These are phyloP conservation scores for Pseudogymnoascus sp. DNA, from an alignment of 2,329 filamentous ascomycete species.

Conservation along the genomic window DNA sequence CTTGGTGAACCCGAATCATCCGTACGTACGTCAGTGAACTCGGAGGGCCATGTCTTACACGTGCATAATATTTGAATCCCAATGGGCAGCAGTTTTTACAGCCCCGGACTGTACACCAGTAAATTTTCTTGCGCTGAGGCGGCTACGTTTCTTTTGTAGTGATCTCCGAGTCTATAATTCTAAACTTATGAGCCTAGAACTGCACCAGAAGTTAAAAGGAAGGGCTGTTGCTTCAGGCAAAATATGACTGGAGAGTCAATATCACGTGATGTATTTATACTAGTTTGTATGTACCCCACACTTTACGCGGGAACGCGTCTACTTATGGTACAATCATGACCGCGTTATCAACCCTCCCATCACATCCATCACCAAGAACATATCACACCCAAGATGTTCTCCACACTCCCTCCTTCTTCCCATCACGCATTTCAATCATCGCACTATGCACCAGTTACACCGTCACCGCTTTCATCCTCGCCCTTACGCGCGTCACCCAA, in stretches of 20 bases:
- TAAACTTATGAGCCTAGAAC: not conserved
- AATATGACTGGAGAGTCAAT: not conserved
- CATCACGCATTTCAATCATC: slow-evolving; percentile 12
- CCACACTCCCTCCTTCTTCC: slow-evolving; percentile 18
- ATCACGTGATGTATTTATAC: not conserved
- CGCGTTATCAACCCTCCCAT: slow-evolving; percentile 39
- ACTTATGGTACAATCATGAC: slow-evolving; percentile 32
- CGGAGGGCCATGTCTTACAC: not conserved
- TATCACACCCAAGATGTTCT: slow-evolving; percentile 29
- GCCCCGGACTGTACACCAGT: not conserved
- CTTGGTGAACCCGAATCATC: not conserved
- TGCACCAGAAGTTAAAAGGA: not conserved
- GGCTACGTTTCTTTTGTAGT: not conserved
- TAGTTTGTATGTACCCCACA: slow-evolving; percentile 4
- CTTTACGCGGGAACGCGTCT: slow-evolving; percentile 4
- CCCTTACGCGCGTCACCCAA: slow-evolving; percentile 45
- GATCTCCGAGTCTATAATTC: not conserved
- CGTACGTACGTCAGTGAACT: not conserved
- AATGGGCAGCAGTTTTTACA: not conserved
- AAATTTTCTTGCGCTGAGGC: not conserved
- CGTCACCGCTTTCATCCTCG: slow-evolving; percentile 52
- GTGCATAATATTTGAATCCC: not conserved
- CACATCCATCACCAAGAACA: slow-evolving; percentile 31
- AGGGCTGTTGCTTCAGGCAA: not conserved
- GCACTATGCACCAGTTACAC: slow-evolving; percentile 32